Base-by-base conservation (phyloP, 768 basidiomycete species). In the Agrocybe praecox region DNA sequence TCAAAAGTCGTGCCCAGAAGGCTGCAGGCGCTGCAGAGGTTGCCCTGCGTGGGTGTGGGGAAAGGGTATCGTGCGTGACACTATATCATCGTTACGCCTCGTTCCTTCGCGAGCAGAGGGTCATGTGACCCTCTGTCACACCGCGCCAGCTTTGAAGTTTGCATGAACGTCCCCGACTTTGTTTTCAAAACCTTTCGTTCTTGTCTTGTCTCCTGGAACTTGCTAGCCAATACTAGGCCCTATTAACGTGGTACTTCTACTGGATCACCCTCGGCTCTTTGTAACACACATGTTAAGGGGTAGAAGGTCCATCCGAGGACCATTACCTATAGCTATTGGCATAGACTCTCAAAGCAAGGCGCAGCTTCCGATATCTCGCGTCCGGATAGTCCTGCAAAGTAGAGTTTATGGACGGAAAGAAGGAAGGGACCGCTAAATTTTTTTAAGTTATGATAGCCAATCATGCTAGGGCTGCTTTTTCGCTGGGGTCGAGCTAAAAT, bases 121-220 rank as follows among this genome's bases (percentile, higher is more conserved):
- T 66, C 67, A 66, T 58, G 65, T 69, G 64, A 62, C 44, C 24
- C n/a, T 6, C 8, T 32, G 61, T 65, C 59, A 64, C 62, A 55
- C 55, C 36, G 55, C 57, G 53, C 47, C 49, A 52, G 29, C 8
- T 4, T n/a, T 14, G 3, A 6, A 15, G 5, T 40, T 40, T n/a
- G 5, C 12, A 6, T 40, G 14, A n/a, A 14, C 36, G n/a, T n/a
- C n/a, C n/a, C n/a, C n/a, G n/a, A n/a, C 36, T 40, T 40, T 40
- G 36, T n/a, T 40, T 40, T 40, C 14, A n/a, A 40, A n/a, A 40
- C 36, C 12, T 14, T 14, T 14, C 36, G n/a, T 40, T 15, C 36
- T 40, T 40, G 36, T 40, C 36, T 29, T 40, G 36, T 40, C n/a
- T 40, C 36, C 36, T 15, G 36, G n/a, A 14, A 40, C 12, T n/a